A percentile compares a stretch with the other conserved stretches of the same genome.
phyloP scores from a whole-genome alignment of 1,284 basidiomycete genomes.

The Phellinidium pouzarii region DNA sequence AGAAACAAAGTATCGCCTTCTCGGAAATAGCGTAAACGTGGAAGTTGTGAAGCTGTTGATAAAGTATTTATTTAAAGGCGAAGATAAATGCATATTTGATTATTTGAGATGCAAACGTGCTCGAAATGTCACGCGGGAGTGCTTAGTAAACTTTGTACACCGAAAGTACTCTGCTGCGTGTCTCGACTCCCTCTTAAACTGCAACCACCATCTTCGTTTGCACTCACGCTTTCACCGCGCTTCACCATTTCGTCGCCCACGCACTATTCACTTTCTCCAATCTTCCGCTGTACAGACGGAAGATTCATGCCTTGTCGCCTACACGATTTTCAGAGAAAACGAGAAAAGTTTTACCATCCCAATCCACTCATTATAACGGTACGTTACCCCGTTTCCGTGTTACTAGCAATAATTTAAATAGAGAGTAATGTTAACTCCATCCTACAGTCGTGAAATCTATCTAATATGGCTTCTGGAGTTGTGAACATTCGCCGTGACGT shows the following conservation, averaged over 20 bases:
- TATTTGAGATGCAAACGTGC: not conserved
- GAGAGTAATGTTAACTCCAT: not conserved
- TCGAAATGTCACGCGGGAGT: not conserved
- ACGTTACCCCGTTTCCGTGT: constrained; percentile 24
- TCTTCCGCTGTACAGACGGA: constrained; percentile 68
- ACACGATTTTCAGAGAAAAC: constrained; percentile 45
- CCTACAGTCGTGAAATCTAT: constrained; percentile 47
- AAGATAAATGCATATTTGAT: not conserved
- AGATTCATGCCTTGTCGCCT: constrained; percentile 88
- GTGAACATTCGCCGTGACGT: constrained; percentile 99
- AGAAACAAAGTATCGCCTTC: constrained; percentile 62
- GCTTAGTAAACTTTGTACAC: constrained; percentile 5
- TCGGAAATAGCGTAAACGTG: constrained; percentile 78
- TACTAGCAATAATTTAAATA: not conserved
- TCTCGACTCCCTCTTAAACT: not conserved
- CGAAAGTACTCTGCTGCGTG: not conserved
- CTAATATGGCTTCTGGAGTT: constrained; percentile 81
- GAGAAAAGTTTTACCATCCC: constrained; percentile 53
- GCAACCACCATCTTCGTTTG: constrained; percentile 24
- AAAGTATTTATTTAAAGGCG: constrained; percentile 39
- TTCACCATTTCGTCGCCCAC: constrained; percentile 62
- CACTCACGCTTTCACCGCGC: constrained; percentile 19
- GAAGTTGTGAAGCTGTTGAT: constrained; percentile 53
- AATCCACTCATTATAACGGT: constrained; percentile 54
- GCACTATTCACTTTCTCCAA: constrained; percentile 30